Base-by-base conservation (phyloP, 2,329 filamentous ascomycete species). In the Epichloe bromicola region DNA sequence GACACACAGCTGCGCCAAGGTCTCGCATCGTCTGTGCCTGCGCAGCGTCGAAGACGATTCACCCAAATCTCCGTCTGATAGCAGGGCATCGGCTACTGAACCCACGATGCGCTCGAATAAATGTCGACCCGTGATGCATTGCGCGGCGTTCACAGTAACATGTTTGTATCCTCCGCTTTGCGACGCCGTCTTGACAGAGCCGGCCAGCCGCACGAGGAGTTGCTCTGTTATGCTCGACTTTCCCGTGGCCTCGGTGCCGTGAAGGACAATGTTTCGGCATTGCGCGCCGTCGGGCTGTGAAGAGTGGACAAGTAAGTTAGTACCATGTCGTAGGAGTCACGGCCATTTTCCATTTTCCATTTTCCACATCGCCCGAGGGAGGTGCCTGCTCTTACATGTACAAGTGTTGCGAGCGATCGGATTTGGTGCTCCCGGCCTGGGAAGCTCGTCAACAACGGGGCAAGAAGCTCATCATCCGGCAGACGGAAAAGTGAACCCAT, bases 181-280 rank as follows among this genome's bases (percentile, higher is more conserved):
- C 12, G 49, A 11, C 11, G 58, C 55, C n/a, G 46, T 46, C 23
- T 51, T 52, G 19, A 54, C 45, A 39, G 55, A 53, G 34, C 58
- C 49, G 26, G 57, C 56, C 10, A 69, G 51, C 8, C 54, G 48
- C 23, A 53, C 51, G 38, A 70, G 60, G 20, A 69, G 75, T 3
- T 75, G 73, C 51, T 74, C 73, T 3, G 84, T 73, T 48, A 95
- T 76, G 46, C 79, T 78, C 34, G 82, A 87, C 70, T 97, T 97
- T 40, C 89, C 91, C 0, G 90, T 95, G 2, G 88, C 85, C 60
- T 90, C 83, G 33, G 89, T 80, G 48, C 93, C 93, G 65, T 97
- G 83, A 46, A 94, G 67, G 20, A 96, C 81, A 11, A 96, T 66
- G 54, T 86, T 86, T 11, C 80, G 73, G 51, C 85, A 86, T 51